Percentiles rank a stretch among this genome's conserved stretches.
These are phyloP conservation scores for Penicillium sp. DNA, from an alignment of 2,329 filamentous ascomycete species.

Conservation along the genomic window DNA sequence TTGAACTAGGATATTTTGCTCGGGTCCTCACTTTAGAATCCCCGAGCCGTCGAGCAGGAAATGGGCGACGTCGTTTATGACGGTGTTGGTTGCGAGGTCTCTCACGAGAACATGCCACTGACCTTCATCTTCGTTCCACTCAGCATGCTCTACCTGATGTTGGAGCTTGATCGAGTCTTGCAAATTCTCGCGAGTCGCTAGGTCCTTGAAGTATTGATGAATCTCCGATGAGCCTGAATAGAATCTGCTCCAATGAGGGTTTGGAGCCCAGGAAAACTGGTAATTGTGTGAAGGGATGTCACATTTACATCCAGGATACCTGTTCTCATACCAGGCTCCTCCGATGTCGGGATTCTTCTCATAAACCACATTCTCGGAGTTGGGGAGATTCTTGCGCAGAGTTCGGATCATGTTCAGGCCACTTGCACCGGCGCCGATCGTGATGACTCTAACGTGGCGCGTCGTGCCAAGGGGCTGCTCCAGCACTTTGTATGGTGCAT, in stretches of 20 bases:
- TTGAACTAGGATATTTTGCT: no score
- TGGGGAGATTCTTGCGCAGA: no score
- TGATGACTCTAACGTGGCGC: not conserved
- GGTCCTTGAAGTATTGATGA: not conserved
- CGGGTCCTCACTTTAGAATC: not conserved
- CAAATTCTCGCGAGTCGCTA: no score
- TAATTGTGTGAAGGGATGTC: not conserved
- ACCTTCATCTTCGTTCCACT: no score
- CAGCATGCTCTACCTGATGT: not conserved
- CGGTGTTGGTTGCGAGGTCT: no score
- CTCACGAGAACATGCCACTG: no score
- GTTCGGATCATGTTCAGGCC: not conserved
- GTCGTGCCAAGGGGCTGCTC: not conserved
- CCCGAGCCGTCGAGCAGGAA: not conserved
- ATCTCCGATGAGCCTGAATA: not conserved
- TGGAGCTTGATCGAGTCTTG: no score
- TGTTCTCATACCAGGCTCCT: not conserved
- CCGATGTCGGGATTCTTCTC: not conserved
- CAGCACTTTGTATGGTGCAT: not conserved
- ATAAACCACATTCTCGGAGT: not conserved
- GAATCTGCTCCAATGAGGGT: not conserved
- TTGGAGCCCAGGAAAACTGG: not conserved
- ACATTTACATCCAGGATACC: not conserved
- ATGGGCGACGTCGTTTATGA: not conserved
- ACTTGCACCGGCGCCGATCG: constrained; percentile 4